Percentiles rank a stretch among this genome's conserved stretches.
phyloP scores from a whole-genome alignment of 73 alveolate species.

The Blepharisma stoltei region DNA sequence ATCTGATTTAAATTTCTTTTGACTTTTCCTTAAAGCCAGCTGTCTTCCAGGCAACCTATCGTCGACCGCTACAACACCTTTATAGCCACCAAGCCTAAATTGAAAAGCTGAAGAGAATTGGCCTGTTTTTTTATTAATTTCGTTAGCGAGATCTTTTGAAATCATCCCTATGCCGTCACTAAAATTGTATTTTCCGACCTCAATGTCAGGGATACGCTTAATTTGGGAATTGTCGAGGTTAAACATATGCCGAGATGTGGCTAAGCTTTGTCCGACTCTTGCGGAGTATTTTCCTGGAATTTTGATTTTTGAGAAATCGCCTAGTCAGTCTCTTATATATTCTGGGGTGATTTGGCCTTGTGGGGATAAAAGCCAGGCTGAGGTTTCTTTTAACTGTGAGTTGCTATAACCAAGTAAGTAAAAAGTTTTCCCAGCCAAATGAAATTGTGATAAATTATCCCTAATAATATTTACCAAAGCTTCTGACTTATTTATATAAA shows the following conservation, averaged over 20 bases:
- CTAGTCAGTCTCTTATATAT: conserved; percentile 44
- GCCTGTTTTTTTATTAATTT: not conserved
- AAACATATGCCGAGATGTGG: conserved; percentile 44
- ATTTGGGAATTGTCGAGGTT: conserved; percentile 27
- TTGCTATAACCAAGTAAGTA: conserved; percentile 22
- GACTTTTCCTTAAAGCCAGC: conserved; percentile 20
- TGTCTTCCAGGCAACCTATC: not conserved
- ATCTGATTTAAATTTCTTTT: conserved; percentile 34
- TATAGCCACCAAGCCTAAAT: conserved; percentile 30
- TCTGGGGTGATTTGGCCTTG: conserved; percentile 4
- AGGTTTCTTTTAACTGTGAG: conserved; percentile 30
- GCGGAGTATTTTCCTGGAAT: conserved; percentile 59
- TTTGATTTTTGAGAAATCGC: conserved; percentile 59
- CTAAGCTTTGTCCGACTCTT: conserved; percentile 69
- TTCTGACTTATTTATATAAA: not conserved
- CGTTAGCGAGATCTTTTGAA: conserved; percentile 12
- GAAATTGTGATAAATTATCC: not conserved
- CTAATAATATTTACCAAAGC: not conserved
- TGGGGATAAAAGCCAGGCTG: conserved; percentile 27
- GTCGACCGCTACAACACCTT: conserved; percentile 32
- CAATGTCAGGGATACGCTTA: conserved; percentile 32
- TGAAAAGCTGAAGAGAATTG: conserved; percentile 20
- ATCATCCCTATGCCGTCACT: conserved; percentile 39
- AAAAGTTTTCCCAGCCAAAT: not conserved
- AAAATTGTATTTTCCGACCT: conserved; percentile 32